Conservation (phyloP, 345 rosid genomes). For the Bruguiera sexangula region DNA sequence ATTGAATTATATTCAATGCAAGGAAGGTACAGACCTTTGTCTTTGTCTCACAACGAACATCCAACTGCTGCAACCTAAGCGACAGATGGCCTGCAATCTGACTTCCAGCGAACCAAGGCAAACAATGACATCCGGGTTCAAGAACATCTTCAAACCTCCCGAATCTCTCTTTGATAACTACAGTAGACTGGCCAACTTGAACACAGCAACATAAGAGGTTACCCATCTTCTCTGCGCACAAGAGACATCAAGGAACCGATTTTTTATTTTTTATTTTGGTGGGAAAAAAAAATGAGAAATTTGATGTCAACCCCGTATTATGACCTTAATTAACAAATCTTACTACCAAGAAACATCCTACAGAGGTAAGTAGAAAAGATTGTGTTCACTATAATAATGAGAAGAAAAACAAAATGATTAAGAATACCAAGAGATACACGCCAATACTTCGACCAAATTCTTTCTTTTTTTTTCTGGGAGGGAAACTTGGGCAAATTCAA, state of each 20-base stretch:
- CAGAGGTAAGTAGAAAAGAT: no score
- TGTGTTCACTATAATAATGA: no score
- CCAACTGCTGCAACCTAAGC: conserved; percentile 42
- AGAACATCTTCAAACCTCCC: conserved; percentile 41
- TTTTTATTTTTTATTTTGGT: no score
- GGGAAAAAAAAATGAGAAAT: no score
- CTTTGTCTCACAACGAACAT: conserved; percentile 44
- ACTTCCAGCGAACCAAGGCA: conserved; percentile 43
- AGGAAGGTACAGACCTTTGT: conserved; percentile 28
- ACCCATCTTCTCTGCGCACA: conserved; percentile 34
- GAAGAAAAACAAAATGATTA: no score
- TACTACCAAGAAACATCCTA: no score
- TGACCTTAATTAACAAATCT: no score
- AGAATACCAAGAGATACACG: no score
- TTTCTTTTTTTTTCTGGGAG: no score
- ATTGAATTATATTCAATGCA: not conserved
- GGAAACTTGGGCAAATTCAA: no score
- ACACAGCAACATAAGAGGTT: conserved; percentile 26
- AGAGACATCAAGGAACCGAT: not conserved
- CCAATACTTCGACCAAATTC: no score
- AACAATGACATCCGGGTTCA: conserved; percentile 43
- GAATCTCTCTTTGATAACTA: conserved; percentile 38
- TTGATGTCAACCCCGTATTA: no score
- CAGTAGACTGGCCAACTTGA: conserved; percentile 40
- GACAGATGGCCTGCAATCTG: conserved; percentile 37